Conservation (phyloP, 805 yeast species). For the Metschnikowia koreensis region DNA sequence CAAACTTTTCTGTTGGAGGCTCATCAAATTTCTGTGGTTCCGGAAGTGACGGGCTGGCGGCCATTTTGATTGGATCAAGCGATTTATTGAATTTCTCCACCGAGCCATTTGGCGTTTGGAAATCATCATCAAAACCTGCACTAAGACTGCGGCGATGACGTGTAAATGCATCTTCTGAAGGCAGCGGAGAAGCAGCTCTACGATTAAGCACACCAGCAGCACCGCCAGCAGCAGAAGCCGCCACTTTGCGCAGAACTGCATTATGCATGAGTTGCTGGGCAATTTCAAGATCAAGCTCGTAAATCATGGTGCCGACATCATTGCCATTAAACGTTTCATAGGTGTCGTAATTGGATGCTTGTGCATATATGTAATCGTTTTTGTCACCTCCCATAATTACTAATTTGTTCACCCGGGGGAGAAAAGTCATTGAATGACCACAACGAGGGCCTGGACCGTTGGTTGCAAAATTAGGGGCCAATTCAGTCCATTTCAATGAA, state of each 20-base stretch:
- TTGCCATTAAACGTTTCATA: slow-evolving; percentile 50
- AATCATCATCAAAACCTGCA: slow-evolving; percentile 32
- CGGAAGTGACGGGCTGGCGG: background rate
- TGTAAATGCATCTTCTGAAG: slow-evolving; percentile 19
- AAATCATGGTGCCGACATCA: slow-evolving; percentile 55
- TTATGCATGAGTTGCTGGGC: slow-evolving; percentile 31
- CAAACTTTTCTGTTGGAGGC: slow-evolving; percentile 23
- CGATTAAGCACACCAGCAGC: slow-evolving; percentile 19
- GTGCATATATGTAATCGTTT: slow-evolving; percentile 58
- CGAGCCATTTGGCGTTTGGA: slow-evolving; percentile 25
- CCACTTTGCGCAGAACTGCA: slow-evolving; percentile 13
- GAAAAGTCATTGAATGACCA: slow-evolving; percentile 83
- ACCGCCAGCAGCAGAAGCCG: slow-evolving; percentile 21
- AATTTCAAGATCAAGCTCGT: slow-evolving; percentile 55
- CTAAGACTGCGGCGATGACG: slow-evolving; percentile 38
- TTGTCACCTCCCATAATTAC: slow-evolving; percentile 92
- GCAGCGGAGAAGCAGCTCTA: slow-evolving; percentile 17
- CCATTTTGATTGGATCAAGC: slow-evolving; percentile 23
- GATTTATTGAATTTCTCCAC: slow-evolving; percentile 22
- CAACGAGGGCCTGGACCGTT: slow-evolving; percentile 78
- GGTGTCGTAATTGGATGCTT: slow-evolving; percentile 49
- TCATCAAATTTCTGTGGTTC: background rate
- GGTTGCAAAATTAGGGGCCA: slow-evolving; percentile 35
- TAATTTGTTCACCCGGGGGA: slow-evolving; percentile 63
- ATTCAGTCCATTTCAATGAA: slow-evolving; percentile 68